These are phyloP conservation scores for Venturia pyrina DNA, from an alignment of 2,329 filamentous ascomycete genomes.

Conservation along the genomic window DNA sequence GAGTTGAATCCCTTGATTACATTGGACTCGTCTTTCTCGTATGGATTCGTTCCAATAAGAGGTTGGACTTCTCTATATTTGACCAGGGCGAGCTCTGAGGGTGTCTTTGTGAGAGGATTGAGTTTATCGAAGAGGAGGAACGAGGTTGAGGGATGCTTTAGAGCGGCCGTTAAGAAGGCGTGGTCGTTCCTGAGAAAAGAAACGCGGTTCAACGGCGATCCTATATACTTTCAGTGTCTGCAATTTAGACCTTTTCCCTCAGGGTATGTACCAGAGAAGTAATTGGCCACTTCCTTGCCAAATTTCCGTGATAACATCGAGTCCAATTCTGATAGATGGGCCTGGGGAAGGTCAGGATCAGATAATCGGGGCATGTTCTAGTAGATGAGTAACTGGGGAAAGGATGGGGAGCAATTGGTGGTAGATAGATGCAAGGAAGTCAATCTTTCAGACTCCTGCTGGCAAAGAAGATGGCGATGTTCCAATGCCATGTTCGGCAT, in stretches of 20 bases:
- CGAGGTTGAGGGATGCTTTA: constrained; percentile 52
- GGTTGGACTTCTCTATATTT: constrained; percentile 57
- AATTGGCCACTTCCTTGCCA: constrained; percentile 71
- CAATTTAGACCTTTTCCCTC: background rate
- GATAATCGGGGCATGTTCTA: constrained; percentile 4
- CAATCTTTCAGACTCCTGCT: background rate
- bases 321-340: constrained; percentile 48
- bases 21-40: constrained; percentile 61
- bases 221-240: constrained; percentile 23
- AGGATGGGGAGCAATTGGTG: background rate
- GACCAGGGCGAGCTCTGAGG: constrained; percentile 56
- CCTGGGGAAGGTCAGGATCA: constrained; percentile 43
- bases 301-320: constrained; percentile 68
- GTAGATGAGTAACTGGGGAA: background rate
- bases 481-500: background rate
- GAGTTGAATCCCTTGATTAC: constrained; percentile 67
- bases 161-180: constrained; percentile 58
- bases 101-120: constrained; percentile 57
- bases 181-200: constrained; percentile 66
- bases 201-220: constrained; percentile 66
- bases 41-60: constrained; percentile 63
- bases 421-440: background rate
- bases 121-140: constrained; percentile 77
- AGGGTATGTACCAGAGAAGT: constrained; percentile 51
- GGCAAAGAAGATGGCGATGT: background rate